Percentiles rank a stretch among this genome's conserved stretches.
These are phyloP conservation scores for Geotrichum citri-aurantii DNA, from an alignment of 1,139 yeast genomes.

Conservation along the genomic window DNA sequence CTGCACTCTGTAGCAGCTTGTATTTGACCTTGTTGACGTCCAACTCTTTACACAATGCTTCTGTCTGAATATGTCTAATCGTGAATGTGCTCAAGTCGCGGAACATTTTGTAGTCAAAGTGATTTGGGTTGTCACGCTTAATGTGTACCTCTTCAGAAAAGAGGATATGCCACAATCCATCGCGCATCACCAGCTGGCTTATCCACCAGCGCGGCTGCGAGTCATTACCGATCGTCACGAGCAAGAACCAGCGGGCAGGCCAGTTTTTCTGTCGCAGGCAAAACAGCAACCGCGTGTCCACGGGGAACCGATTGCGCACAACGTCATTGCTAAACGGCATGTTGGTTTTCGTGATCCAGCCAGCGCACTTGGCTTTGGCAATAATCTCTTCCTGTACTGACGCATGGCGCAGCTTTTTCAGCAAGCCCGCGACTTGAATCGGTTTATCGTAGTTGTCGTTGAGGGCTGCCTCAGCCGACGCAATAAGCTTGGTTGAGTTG, in stretches of 20 bases:
- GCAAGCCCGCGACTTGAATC: slow-evolving; percentile 26
- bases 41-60: slow-evolving; percentile 27
- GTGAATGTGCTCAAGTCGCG: slow-evolving; percentile 27
- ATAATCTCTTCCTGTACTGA: slow-evolving; percentile 34
- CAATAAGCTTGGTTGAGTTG: slow-evolving; percentile 30
- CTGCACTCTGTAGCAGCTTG: slow-evolving; percentile 22
- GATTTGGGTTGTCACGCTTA: slow-evolving; percentile 21
- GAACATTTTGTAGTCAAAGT: slow-evolving; percentile 25
- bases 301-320: slow-evolving; percentile 25
- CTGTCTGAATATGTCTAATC: slow-evolving; percentile 28
- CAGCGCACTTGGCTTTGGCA: slow-evolving; percentile 32
- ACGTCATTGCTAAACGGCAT: slow-evolving; percentile 27
- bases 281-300: slow-evolving; percentile 27
- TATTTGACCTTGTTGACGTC: slow-evolving; percentile 25
- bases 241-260: slow-evolving; percentile 36
- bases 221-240: slow-evolving; percentile 29
- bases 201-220: slow-evolving; percentile 32
- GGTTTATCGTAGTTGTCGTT: slow-evolving; percentile 30
- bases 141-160: slow-evolving; percentile 28
- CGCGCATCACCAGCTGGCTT: slow-evolving; percentile 30
- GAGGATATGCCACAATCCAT: slow-evolving; percentile 28
- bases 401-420: slow-evolving; percentile 30
- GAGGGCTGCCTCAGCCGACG: slow-evolving; percentile 30
- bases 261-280: slow-evolving; percentile 33
- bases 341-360: slow-evolving; percentile 33